A percentile compares a stretch with the other conserved stretches of the same genome.
These are phyloP conservation scores for Inonotus hispidus DNA, from an alignment of 1,284 basidiomycete species.

Conservation along the genomic window DNA sequence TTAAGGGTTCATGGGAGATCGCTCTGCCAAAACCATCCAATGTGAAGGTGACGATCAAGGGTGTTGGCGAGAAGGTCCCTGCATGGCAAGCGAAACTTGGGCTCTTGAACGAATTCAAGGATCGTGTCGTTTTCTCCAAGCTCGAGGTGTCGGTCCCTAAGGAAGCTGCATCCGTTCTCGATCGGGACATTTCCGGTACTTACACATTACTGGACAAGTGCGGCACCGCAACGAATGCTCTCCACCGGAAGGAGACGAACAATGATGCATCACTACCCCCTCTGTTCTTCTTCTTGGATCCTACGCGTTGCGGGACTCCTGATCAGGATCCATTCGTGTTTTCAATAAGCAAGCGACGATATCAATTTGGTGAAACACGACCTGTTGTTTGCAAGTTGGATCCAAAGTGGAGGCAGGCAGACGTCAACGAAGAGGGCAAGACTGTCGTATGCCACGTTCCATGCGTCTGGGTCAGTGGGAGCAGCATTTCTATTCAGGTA, in stretches of 20 bases:
- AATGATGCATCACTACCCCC: constrained; percentile 49
- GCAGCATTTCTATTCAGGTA: constrained; percentile 36
- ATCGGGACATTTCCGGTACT: constrained; percentile 75
- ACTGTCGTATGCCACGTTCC: constrained; percentile 53
- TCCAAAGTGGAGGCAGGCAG: constrained; percentile 72
- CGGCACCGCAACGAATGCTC: constrained; percentile 83
- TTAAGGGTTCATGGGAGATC: constrained; percentile 78
- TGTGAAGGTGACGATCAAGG: constrained; percentile 59
- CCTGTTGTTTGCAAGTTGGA: constrained; percentile 70
- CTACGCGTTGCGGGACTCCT: constrained; percentile 71
- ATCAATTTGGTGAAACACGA: constrained; percentile 76
- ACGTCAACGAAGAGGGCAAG: constrained; percentile 38
- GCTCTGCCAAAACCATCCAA: constrained; percentile 62
- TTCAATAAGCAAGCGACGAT: constrained; percentile 68
- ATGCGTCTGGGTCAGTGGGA: constrained; percentile 54
- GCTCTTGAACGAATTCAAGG: constrained; percentile 61
- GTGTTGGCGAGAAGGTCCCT: constrained; percentile 67
- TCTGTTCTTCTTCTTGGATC: constrained; percentile 82
- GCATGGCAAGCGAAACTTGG: constrained; percentile 86
- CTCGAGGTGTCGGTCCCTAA: constrained; percentile 57
- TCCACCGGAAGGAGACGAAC: constrained; percentile 61
- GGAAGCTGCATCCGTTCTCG: constrained; percentile 50
- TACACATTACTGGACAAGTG: constrained; percentile 83
- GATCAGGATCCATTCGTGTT: constrained; percentile 78
- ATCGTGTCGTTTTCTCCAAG: constrained; percentile 63